Conservation (phyloP, 257 asterid genomes). For the Orobanche coerulescens region DNA sequence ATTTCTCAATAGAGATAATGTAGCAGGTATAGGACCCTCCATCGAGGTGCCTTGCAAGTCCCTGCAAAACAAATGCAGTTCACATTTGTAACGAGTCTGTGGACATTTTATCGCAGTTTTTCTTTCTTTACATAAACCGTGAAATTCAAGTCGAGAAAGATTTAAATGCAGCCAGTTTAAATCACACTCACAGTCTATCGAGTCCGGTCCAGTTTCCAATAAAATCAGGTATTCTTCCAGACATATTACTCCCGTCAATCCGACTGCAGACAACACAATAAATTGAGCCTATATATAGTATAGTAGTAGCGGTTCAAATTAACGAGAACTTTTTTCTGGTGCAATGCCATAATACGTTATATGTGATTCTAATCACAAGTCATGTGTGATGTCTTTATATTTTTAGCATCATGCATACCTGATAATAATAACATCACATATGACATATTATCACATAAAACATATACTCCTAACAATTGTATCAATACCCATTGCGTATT, state of each 20-base stretch:
- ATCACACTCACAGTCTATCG: conserved; percentile 43
- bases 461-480: too few species aligned
- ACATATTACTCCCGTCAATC: conserved; percentile 57
- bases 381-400: too few species aligned
- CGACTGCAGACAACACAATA: conserved; percentile 53
- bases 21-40: background rate
- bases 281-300: background rate
- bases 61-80: conserved; percentile 9
- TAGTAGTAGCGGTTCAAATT: too few species aligned
- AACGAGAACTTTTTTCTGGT: too few species aligned
- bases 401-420: too few species aligned
- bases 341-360: too few species aligned
- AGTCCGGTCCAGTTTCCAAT: conserved; percentile 74
- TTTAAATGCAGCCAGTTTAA: background rate
- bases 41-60: background rate
- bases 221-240: conserved; percentile 72
- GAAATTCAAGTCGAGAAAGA: conserved; percentile 6
- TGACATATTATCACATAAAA: too few species aligned
- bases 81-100: background rate
- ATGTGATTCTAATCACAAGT: too few species aligned
- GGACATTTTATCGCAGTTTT: background rate
- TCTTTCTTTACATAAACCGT: background rate
- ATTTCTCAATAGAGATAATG: background rate
- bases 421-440: too few species aligned
- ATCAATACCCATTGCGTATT: too few species aligned